A percentile compares a stretch with the other conserved stretches of the same genome.
phyloP scores from a whole-genome alignment of 2,329 filamentous ascomycete genomes.

The Endoconidiophora polonica region DNA sequence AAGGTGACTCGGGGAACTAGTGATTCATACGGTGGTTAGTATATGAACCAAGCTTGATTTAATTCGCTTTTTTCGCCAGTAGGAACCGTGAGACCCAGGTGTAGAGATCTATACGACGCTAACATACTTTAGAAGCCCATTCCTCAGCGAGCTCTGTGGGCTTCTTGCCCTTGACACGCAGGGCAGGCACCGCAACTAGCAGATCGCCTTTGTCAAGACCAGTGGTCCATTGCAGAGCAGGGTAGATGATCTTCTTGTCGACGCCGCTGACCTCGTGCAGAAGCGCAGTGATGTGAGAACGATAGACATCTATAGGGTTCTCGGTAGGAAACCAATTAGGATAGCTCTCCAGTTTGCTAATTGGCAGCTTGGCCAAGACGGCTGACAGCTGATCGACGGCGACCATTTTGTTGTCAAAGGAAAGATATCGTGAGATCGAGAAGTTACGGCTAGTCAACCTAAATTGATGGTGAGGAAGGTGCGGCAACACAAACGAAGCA shows the following conservation, averaged over 20 bases:
- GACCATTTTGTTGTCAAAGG: constrained; percentile 8
- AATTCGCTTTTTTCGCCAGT: neutral
- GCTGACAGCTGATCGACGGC: constrained; percentile 9
- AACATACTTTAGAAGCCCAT: constrained; percentile 40
- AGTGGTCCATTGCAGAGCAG: constrained; percentile 60
- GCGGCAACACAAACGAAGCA: neutral
- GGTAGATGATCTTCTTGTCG: constrained; percentile 54
- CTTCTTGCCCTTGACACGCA: constrained; percentile 58
- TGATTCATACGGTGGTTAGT: neutral
- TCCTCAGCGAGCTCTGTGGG: constrained; percentile 44
- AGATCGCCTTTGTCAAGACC: constrained; percentile 72
- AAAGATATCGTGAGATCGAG: neutral
- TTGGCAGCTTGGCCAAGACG: constrained; percentile 20
- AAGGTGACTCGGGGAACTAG: constrained; percentile 56
- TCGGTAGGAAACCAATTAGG: constrained; percentile 46
- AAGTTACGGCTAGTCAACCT: neutral
- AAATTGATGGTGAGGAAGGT: neutral
- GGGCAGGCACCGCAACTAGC: constrained; percentile 60
- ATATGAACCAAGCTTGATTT: neutral
- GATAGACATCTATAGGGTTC: constrained; percentile 68
- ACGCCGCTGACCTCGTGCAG: constrained; percentile 54
- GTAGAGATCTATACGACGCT: no score
- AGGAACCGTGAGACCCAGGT: neutral
- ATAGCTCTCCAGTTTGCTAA: constrained; percentile 26
- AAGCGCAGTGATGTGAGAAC: constrained; percentile 55